Evolutionary conservation across 2,329 filamentous ascomycete genomes (phyloP), one percentile per base, ranked within the genome.

Genomic region (Neoascochyta sp.): DNA sequence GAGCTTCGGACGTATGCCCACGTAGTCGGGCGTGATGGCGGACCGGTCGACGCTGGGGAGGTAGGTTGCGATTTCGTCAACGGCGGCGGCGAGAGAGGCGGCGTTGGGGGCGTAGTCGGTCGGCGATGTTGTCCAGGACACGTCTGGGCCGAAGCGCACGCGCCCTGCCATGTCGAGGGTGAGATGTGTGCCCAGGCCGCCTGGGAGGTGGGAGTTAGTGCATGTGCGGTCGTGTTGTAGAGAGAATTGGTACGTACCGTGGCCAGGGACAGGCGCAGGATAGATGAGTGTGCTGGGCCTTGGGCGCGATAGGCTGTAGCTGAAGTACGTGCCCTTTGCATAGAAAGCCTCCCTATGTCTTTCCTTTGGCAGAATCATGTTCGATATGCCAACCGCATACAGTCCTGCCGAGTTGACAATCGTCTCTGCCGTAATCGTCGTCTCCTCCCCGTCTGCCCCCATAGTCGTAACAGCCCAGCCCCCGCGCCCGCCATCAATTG

Each of bases 311-410:
- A 78, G 69, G 0, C 74, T 65, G 67, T 95, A 96, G 16, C 82
- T 84, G 67, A 93, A 96, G 68, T 98, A 98, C 39, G 86, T 90
- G 1, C 92, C 92, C 68, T 98, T 98, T 36, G 90, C 90, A 65
- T 83, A 96, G 69, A 77, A 85, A 4, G 87, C 75, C 14, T 64
- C 74, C 21, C 69, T 67, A 28, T 78, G 78, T 4, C 74, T 64
- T 1, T 67, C 61, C 0, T 48, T 17, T 0, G 81, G 79, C 0
- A 86, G 71, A 20, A 96, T 76, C 75, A 89, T 81, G 66, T 96
- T 98, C 53, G 83, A 82, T 24, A 96, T 69, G 13, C 67, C 68
- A 29, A 82, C 82, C 12, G 89, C 86, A 39, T 76, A 79, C 10
- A 95, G 76, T 0, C 92, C 92, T 0, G 90, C 90, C 2, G 83